Evolutionary conservation across 345 rosid genomes (phyloP).

Genomic region (Alliaria petiolata): DNA sequence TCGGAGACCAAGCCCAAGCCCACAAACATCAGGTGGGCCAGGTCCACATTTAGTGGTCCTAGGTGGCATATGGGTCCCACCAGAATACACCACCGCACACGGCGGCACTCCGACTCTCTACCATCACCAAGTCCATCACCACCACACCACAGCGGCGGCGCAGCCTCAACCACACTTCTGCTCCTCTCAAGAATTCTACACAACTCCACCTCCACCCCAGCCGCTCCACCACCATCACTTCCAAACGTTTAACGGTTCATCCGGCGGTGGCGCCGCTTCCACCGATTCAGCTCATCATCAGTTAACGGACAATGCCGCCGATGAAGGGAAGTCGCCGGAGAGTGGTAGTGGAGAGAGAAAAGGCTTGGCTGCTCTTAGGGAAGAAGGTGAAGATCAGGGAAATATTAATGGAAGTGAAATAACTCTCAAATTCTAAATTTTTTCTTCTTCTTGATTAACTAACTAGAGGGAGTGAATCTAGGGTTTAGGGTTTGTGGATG

Average conservation of each 20-base stretch:
- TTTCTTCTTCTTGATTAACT: not conserved
- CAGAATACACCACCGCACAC: conserved; percentile 77
- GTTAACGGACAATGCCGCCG: conserved; percentile 48
- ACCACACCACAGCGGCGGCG: conserved; percentile 35
- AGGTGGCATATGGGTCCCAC: conserved; percentile 94
- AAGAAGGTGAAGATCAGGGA: conserved; percentile 62
- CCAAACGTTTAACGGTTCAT: conserved; percentile 44
- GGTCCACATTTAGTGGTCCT: conserved; percentile 76
- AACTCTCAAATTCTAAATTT: conserved; percentile 65
- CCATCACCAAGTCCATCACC: conserved; percentile 45
- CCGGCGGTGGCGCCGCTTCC: conserved; percentile 33
- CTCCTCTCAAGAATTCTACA: conserved; percentile 72
- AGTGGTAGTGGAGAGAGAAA: conserved; percentile 63
- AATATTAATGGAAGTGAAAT: conserved; percentile 79
- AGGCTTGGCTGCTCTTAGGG: conserved; percentile 65
- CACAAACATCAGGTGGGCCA: conserved; percentile 59
- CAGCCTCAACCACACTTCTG: conserved; percentile 64
- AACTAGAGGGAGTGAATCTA: conserved; percentile 26
- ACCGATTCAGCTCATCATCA: conserved; percentile 8
- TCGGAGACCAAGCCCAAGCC: conserved; percentile 90
- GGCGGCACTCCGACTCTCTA: conserved; percentile 52
- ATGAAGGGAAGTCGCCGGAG: conserved; percentile 83
- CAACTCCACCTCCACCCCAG: conserved; percentile 34
- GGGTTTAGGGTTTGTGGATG: conserved; percentile 27
- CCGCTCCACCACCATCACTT: conserved; percentile 50